phyloP scores from a whole-genome alignment of 2,329 filamentous ascomycete genomes.

The Aureobasidium leucospermi region DNA sequence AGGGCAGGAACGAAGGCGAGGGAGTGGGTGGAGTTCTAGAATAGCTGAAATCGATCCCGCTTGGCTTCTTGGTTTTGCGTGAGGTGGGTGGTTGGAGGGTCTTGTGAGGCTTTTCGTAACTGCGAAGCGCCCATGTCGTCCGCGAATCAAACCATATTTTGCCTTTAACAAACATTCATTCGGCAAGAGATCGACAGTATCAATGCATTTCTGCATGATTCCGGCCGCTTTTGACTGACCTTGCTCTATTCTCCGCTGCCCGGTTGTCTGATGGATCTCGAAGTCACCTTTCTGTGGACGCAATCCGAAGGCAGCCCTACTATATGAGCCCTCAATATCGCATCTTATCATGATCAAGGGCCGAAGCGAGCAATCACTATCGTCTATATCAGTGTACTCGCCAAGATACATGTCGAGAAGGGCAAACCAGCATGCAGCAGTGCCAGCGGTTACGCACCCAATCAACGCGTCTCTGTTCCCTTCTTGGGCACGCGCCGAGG shows the following conservation, averaged over 20 bases:
- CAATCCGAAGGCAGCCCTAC: not conserved
- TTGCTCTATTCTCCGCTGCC: not conserved
- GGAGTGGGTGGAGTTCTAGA: not conserved
- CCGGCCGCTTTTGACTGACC: not conserved
- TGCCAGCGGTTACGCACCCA: constrained; percentile 11
- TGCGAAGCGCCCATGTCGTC: not conserved
- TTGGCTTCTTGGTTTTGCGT: constrained; percentile 1
- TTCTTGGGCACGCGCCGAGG: constrained; percentile 1
- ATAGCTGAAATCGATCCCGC: not conserved
- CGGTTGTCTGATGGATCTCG: not conserved
- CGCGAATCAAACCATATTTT: not conserved
- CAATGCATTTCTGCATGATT: not conserved
- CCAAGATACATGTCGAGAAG: not conserved
- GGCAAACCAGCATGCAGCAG: constrained; percentile 1
- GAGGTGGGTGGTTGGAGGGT: constrained; percentile 4
- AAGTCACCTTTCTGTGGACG: not conserved
- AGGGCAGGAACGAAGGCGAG: not conserved
- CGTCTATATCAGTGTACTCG: not conserved
- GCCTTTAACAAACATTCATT: not conserved
- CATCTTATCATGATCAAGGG: not conserved
- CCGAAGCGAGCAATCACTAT: not conserved
- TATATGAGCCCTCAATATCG: not conserved
- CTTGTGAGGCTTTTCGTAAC: not conserved
- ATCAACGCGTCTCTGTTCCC: constrained; percentile 5
- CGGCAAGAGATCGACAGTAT: not conserved